These are phyloP conservation scores for Hypomontagnella submonticulosa DNA, from an alignment of 495 filamentous ascomycete species.

Conservation along the genomic window DNA sequence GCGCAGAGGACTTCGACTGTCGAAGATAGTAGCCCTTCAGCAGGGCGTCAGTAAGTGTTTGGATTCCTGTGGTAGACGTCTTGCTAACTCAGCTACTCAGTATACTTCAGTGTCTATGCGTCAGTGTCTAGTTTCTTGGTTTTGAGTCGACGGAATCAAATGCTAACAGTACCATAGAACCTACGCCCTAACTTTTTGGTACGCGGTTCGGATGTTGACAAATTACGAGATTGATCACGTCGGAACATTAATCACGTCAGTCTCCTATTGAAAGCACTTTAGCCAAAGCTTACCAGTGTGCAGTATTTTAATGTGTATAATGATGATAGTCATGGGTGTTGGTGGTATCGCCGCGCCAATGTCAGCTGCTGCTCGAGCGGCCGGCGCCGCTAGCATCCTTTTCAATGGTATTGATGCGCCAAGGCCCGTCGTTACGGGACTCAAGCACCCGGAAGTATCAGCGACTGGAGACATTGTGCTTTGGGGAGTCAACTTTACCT, in stretches of 20 bases:
- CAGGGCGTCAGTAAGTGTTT: slow-evolving; percentile 53
- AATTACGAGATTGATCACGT: slow-evolving; percentile 50
- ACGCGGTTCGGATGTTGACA: slow-evolving; percentile 49
- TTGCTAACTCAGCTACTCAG: slow-evolving; percentile 35
- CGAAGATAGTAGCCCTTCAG: slow-evolving; percentile 60
- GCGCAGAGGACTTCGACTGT: slow-evolving; percentile 62
- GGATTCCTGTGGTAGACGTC: not conserved
- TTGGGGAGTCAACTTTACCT: slow-evolving; percentile 69
- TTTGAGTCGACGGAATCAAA: not conserved
- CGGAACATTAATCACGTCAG: slow-evolving; percentile 64
- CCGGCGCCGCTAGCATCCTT: slow-evolving; percentile 64
- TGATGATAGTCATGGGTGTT: slow-evolving; percentile 65
- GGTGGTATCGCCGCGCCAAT: slow-evolving; percentile 63
- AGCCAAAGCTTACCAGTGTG: slow-evolving; percentile 38
- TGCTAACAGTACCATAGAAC: slow-evolving; percentile 45
- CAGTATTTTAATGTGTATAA: slow-evolving; percentile 66
- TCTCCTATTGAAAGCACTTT: slow-evolving; percentile 13
- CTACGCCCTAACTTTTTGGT: slow-evolving; percentile 62
- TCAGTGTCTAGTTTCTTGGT: slow-evolving; percentile 37
- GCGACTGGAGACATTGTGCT: slow-evolving; percentile 68
- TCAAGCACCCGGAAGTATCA: slow-evolving; percentile 58
- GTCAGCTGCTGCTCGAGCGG: slow-evolving; percentile 61
- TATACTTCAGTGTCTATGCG: slow-evolving; percentile 58
- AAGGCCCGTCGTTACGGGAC: slow-evolving; percentile 55
- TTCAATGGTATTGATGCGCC: slow-evolving; percentile 68